phyloP scores from a whole-genome alignment of 2,329 filamentous ascomycete species.

The Corinectria fuckeliana region DNA sequence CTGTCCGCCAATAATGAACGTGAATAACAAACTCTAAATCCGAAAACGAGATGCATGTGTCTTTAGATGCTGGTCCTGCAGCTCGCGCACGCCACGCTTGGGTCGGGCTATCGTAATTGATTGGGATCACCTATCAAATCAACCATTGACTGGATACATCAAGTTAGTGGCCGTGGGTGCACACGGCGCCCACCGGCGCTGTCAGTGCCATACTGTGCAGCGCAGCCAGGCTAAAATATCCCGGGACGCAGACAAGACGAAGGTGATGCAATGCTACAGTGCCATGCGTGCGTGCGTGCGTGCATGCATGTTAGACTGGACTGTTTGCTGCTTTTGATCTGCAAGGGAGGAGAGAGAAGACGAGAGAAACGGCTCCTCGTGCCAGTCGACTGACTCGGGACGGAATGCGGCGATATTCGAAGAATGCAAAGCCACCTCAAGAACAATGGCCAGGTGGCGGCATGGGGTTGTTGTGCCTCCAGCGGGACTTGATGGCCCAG shows the following conservation, averaged over 20 bases:
- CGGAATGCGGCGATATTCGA: background rate
- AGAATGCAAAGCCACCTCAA: background rate
- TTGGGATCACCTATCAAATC: conserved; percentile 2
- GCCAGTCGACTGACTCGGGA: background rate
- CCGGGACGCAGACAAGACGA: conserved; percentile 1
- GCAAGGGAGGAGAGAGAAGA: background rate
- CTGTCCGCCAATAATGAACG: background rate
- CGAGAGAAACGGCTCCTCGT: too few relatives aligned
- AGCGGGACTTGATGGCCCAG: background rate
- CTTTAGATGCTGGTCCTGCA: conserved; percentile 19
- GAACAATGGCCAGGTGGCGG: conserved; percentile 8
- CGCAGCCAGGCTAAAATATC: conserved; percentile 2
- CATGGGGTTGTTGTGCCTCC: conserved; percentile 5
- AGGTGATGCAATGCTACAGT: conserved; percentile 5
- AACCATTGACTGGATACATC: background rate
- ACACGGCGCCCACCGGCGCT: conserved; percentile 9
- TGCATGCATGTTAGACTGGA: background rate
- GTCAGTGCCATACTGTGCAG: conserved; percentile 10
- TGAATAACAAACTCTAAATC: conserved; percentile 8
- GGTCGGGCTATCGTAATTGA: conserved; percentile 5
- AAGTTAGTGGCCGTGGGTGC: background rate
- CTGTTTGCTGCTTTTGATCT: background rate
- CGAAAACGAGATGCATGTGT: conserved; percentile 19
- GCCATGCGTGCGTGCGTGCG: too few relatives aligned
- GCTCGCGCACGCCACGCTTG: conserved; percentile 8